Base-by-base conservation (phyloP, 495 filamentous ascomycete genomes). In the Coniosporium apollinis region DNA sequence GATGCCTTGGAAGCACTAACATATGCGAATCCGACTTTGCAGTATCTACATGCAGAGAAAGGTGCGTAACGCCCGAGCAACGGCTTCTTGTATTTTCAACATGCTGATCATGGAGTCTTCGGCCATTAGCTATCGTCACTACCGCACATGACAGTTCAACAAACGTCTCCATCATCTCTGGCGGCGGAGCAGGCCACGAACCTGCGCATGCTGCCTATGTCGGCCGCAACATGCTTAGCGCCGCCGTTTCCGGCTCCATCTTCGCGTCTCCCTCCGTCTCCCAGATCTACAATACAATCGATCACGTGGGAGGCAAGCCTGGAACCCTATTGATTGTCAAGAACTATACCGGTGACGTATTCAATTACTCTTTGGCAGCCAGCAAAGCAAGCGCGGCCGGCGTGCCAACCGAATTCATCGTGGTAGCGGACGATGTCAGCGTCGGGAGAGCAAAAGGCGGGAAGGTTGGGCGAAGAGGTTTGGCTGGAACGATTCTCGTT, bases 91-190 rank as follows among this genome's bases (percentile, higher is more conserved):
- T n/a, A n/a, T n/a, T n/a, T n/a, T n/a, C n/a, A n/a, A n/a, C n/a
- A n/a, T n/a, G n/a, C n/a, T n/a, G n/a, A n/a, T n/a, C n/a, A n/a
- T n/a, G n/a, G n/a, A n/a, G n/a, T n/a, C n/a, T n/a, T n/a, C n/a
- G n/a, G n/a, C n/a, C n/a, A n/a, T n/a, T n/a, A n/a, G n/a, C n/a
- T n/a, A n/a, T n/a, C n/a, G n/a, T n/a, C n/a, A n/a, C n/a, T n/a
- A n/a, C n/a, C n/a, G n/a, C n/a, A n/a, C n/a, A n/a, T n/a, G n/a
- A n/a, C n/a, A n/a, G n/a, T n/a, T n/a, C n/a, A n/a, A n/a, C n/a
- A n/a, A 62, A 62, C 30, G 71, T 76, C 28, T 61, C 65, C 21
- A 57, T 76, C 47, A 66, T 76, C 42, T 70, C 66, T 22, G 71
- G 71, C 3, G 71, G 71, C 22, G 71, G 71, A 20, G 66, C 60